Base-by-base conservation (phyloP, 192 early-diverging fungal genomes). In the Entomortierella chlamydospora region DNA sequence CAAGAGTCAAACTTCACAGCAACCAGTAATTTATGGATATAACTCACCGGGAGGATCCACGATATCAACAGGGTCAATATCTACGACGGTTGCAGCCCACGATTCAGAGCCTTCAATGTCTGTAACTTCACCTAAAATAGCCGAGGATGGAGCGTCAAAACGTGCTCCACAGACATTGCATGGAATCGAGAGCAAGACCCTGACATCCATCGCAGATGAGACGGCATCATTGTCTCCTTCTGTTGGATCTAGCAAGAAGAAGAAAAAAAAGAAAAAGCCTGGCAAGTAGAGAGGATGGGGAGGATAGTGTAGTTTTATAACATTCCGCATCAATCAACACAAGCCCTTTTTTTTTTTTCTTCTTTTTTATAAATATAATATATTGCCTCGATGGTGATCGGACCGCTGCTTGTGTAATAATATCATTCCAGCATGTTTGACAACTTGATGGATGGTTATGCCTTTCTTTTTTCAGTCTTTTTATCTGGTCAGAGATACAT, bases 221-320 rank as follows among this genome's bases (percentile, higher is more conserved):
- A 26, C 56, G 25, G 3, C 54, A 2, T 34, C 61, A 29, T 11
- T 45, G 13, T 39, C 70, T 7, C 43, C 61, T 25, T 61, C 45
- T 2, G 47, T 61, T 11, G 28, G 3, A 7, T 63, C 69, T 25
- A 61, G 47, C 34, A 71, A 71, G 42, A 72, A 72, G 62, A 72
- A 72, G 55, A 72, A 72, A 55, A 72, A 64, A 11, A 72, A 72
- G 55, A 72, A 72, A 57, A 30, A 34, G 31, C 34, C 56, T 13
- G 26, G 23, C 26, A 54, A 28, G 53, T 54, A 54, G 69, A 37
- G n/a, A n/a, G n/a, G n/a, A n/a, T n/a, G n/a, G n/a, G n/a, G n/a
- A n/a, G n/a, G n/a, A n/a, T n/a, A n/a, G 53, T 61, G 29, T 45
- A 62, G 22, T 61, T 43, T 20, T 52, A 2, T 28, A 13, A 6